Conservation (phyloP, 805 yeast genomes). For the Yamadazyma laniorum region DNA sequence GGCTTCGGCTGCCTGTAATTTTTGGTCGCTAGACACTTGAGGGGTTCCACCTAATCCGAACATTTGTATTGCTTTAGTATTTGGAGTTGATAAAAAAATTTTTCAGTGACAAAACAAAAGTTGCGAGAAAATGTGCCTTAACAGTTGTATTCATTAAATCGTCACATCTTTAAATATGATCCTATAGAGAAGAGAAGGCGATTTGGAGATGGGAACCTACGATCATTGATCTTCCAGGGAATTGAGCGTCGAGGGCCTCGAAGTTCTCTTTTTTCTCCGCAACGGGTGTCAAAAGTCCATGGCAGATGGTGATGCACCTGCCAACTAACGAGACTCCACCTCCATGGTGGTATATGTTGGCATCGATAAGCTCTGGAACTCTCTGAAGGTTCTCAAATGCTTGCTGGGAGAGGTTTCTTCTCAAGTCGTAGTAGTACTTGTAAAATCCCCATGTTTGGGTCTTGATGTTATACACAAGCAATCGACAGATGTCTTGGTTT, state of each 20-base stretch:
- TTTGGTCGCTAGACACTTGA: slow-evolving; percentile 69
- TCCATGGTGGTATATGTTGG: slow-evolving; percentile 29
- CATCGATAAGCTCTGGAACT: slow-evolving; percentile 23
- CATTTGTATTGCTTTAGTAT: too few species aligned
- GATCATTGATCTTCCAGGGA: slow-evolving; percentile 22
- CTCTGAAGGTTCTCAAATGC: slow-evolving; percentile 19
- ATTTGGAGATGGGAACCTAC: slow-evolving; percentile 37
- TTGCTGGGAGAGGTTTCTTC: slow-evolving; percentile 22
- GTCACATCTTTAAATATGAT: too few species aligned
- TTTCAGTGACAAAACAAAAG: too few species aligned
- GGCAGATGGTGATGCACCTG: slow-evolving; percentile 34
- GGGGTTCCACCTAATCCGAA: slow-evolving; percentile 80
- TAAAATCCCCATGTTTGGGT: slow-evolving; percentile 43
- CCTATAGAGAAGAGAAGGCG: slow-evolving; percentile 28
- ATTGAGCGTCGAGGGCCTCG: slow-evolving; percentile 17
- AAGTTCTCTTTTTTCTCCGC: slow-evolving; percentile 31
- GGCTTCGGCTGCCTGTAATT: slow-evolving; percentile 89
- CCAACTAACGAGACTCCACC: slow-evolving; percentile 34
- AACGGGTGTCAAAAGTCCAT: slow-evolving; percentile 32
- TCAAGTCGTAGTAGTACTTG: slow-evolving; percentile 31
- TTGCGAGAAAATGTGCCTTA: too few species aligned
- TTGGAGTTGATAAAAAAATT: too few species aligned
- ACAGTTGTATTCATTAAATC: too few species aligned
- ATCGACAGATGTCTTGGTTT: slow-evolving; percentile 29
- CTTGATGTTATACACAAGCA: slow-evolving; percentile 35